Conservation (phyloP, 176 grass and related monocot species). For the Carex parvula region DNA sequence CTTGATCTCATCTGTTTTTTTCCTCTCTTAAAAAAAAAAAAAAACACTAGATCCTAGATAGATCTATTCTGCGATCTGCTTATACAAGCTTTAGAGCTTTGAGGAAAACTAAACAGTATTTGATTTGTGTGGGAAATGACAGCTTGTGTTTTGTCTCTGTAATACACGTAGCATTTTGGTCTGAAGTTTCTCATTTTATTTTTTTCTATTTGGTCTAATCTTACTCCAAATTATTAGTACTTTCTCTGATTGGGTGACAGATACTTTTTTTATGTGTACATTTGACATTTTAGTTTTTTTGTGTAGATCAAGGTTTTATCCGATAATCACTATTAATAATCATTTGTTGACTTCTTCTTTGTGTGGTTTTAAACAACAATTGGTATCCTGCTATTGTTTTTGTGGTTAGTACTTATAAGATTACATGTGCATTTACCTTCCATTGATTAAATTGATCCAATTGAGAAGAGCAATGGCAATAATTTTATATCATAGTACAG, state of each 20-base stretch:
- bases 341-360: slow-evolving; percentile 5
- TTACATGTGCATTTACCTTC: not conserved
- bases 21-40: not conserved
- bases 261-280: not conserved
- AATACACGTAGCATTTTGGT: not conserved
- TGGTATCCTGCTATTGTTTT: too few relatives aligned
- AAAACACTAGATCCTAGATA: slow-evolving; percentile 14
- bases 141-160: not conserved
- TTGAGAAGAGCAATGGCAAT: not conserved
- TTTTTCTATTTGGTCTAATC: too few relatives aligned
- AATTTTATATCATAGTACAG: not conserved
- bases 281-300: not conserved
- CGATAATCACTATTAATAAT: not conserved
- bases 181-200: not conserved
- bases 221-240: not conserved
- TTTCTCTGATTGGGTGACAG: not conserved
- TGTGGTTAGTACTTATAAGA: too few relatives aligned
- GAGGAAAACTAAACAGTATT: not conserved
- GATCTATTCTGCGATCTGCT: not conserved
- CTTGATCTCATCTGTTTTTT: not conserved
- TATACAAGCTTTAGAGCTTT: not conserved
- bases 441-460: not conserved
- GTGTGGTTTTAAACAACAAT: not conserved
- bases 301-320: not conserved
- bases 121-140: not conserved